A percentile compares a stretch with the other conserved stretches of the same genome.
These are phyloP conservation scores for Quercus tomentella DNA, from an alignment of 331 rosid species.

Conservation along the genomic window DNA sequence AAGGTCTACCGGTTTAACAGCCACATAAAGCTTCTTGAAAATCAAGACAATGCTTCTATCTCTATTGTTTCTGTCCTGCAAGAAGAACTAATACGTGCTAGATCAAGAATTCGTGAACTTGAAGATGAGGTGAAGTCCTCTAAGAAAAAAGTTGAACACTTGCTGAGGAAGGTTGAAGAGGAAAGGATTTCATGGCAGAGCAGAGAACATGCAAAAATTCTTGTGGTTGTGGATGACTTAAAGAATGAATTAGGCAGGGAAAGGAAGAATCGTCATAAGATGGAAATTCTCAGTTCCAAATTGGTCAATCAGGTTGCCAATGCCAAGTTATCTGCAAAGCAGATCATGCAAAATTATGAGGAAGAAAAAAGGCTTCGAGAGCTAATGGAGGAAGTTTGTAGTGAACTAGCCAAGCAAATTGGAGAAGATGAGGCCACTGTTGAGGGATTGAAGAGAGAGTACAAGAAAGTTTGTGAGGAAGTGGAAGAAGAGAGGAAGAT, in stretches of 20 bases:
- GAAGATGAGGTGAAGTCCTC: conserved; percentile 23
- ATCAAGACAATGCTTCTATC: not conserved
- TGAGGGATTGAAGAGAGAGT: conserved; percentile 31
- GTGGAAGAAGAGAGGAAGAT: conserved; percentile 57
- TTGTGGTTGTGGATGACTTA: conserved; percentile 15
- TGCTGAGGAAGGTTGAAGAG: conserved; percentile 32
- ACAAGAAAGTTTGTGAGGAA: conserved; percentile 25
- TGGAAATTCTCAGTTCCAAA: conserved; percentile 33
- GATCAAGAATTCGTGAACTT: conserved; percentile 26
- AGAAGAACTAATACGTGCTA: conserved; percentile 27
- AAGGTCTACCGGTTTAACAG: conserved; percentile 2
- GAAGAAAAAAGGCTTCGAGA: conserved; percentile 41
- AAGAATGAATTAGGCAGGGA: conserved; percentile 33
- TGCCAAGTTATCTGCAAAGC: conserved; percentile 27
- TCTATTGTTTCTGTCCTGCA: conserved; percentile 21
- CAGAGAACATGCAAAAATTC: conserved; percentile 18
- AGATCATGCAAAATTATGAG: conserved; percentile 23
- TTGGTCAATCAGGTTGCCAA: conserved; percentile 29
- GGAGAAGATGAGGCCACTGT: conserved; percentile 30
- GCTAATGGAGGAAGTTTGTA: conserved; percentile 34
- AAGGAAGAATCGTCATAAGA: conserved; percentile 28
- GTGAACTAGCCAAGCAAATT: conserved; percentile 32
- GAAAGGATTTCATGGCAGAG: conserved; percentile 17
- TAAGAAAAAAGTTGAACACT: conserved; percentile 20
- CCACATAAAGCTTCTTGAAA: conserved; percentile 11